Evolutionary conservation across 305 asterid species (phyloP).

Genomic region (Petunia hybrid): DNA sequence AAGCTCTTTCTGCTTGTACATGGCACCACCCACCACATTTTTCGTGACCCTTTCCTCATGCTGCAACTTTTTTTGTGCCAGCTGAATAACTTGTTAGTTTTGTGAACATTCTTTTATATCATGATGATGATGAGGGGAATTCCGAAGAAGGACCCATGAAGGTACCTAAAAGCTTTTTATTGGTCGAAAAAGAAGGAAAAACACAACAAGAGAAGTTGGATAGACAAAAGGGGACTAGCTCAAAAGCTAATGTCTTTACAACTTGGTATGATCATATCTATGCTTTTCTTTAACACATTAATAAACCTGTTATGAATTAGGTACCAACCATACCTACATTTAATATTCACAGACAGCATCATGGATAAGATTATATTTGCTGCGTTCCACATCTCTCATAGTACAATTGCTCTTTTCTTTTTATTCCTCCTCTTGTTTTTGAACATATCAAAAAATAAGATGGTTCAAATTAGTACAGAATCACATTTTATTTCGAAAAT

Average conservation of each 20-base stretch:
- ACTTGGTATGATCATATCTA: constrained; percentile 46
- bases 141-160: constrained; percentile 24
- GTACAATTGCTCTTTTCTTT: neutral
- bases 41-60: constrained; percentile 48
- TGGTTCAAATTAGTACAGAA: too few relatives aligned
- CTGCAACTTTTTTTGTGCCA: too few relatives aligned
- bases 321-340: constrained; percentile 40
- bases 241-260: constrained; percentile 31
- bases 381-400: neutral
- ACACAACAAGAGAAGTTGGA: too few relatives aligned
- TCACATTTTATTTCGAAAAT: neutral
- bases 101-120: neutral
- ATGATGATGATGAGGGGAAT: neutral
- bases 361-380: constrained; percentile 25
- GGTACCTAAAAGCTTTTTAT: neutral
- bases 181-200: too few relatives aligned
- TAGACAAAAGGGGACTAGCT: too few relatives aligned
- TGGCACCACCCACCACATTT: constrained; percentile 59
- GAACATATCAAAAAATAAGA: too few relatives aligned
- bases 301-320: constrained; percentile 25
- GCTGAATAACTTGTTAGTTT: too few relatives aligned
- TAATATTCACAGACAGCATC: constrained; percentile 31
- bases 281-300: constrained; percentile 22
- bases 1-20: constrained; percentile 47
- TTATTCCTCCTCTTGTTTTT: too few relatives aligned